A percentile compares a stretch with the other conserved stretches of the same genome.
Evolutionary conservation across 2,329 filamentous ascomycete species (phyloP).

Genomic region (Diaporthe ilicicola): DNA sequence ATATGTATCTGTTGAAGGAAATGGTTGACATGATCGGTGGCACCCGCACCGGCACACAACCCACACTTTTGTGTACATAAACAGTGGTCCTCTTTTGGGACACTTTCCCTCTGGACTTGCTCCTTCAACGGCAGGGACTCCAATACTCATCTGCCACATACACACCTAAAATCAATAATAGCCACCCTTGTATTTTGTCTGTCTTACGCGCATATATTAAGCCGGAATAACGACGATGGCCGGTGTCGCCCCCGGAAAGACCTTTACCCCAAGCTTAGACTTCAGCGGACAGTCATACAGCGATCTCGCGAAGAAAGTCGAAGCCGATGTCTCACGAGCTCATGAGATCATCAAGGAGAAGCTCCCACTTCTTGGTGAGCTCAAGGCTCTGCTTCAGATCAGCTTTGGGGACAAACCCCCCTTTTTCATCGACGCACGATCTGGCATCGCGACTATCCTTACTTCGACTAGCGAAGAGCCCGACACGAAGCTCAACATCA

Average conservation of each 20-base stretch:
- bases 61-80: not conserved
- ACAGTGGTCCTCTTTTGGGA: not conserved
- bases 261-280: slow-evolving; percentile 36
- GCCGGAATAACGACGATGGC: slow-evolving; percentile 32
- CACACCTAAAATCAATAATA: not conserved
- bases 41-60: not conserved
- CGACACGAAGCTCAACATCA: slow-evolving; percentile 37
- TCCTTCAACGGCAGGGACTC: not conserved
- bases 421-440: slow-evolving; percentile 39
- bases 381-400: slow-evolving; percentile 36
- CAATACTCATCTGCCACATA: not conserved
- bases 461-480: slow-evolving; percentile 36
- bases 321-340: slow-evolving; percentile 33
- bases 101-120: not conserved
- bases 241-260: slow-evolving; percentile 36
- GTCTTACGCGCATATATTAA: not conserved
- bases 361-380: slow-evolving; percentile 35
- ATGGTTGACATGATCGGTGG: not conserved
- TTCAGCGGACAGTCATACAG: slow-evolving; percentile 36
- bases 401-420: slow-evolving; percentile 35
- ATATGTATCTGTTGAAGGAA: not conserved
- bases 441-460: slow-evolving; percentile 35
- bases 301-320: slow-evolving; percentile 30
- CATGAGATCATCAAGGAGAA: slow-evolving; percentile 37
- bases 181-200: not conserved